Conservation (phyloP, 2,329 filamentous ascomycete genomes). For the Paramyrothecium sp. region DNA sequence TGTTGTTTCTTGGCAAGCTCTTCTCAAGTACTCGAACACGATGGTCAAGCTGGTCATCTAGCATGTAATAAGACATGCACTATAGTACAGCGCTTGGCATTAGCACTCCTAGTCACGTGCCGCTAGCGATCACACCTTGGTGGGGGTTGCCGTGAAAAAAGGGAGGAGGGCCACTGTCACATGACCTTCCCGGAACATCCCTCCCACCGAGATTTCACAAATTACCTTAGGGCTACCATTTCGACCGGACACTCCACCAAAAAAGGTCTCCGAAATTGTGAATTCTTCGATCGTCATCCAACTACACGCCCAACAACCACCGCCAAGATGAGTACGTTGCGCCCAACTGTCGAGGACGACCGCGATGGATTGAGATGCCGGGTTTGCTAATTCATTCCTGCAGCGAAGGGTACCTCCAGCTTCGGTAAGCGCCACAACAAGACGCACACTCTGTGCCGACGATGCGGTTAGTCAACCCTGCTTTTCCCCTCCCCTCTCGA, state of each 20-base stretch:
- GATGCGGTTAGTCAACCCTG: conserved; percentile 75
- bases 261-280: conserved; percentile 32
- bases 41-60: too few relatives aligned
- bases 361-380: conserved; percentile 12
- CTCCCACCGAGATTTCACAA: conserved; percentile 13
- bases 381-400: conserved; percentile 25
- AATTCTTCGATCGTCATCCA: conserved; percentile 35
- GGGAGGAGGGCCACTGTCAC: conserved; percentile 16
- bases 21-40: too few relatives aligned
- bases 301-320: conserved; percentile 40
- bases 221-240: conserved; percentile 32
- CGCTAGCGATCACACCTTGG: neutral
- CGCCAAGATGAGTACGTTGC: conserved; percentile 58
- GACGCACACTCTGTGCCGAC: conserved; percentile 97
- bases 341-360: conserved; percentile 10
- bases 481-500: neutral
- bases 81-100: too few relatives aligned
- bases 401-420: conserved; percentile 58
- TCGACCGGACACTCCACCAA: conserved; percentile 33
- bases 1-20: too few relatives aligned
- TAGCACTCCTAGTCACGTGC: too few relatives aligned
- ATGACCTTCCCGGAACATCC: conserved; percentile 21
- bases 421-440: conserved; percentile 82
- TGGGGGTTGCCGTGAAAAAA: neutral
- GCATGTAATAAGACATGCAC: too few relatives aligned